Evolutionary conservation across 352 stramenopile species (phyloP), one percentile per base, ranked within the genome.

Genomic region (Phytophthora tentaculata): DNA sequence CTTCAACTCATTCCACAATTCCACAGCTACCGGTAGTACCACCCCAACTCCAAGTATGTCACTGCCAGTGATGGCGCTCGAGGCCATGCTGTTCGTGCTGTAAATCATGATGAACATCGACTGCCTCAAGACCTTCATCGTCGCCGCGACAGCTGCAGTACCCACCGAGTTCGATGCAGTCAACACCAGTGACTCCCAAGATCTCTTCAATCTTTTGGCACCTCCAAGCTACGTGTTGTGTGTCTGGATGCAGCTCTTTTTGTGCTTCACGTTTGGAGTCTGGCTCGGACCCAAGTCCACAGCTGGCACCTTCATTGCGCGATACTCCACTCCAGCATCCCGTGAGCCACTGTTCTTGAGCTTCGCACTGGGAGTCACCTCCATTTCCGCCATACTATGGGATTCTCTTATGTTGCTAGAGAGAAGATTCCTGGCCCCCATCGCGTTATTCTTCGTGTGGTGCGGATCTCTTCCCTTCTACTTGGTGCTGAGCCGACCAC

Each of bases 231-330:
- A 56, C 24, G 61, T 68, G 43, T 22, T 56, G 0, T 23, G 50
- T 29, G 52, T 67, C 4, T 45, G 6, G 51, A 19, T 56, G n/a
- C 22, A 29, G 4, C 23, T 68, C 22, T 51, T 28, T 0, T 19
- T 50, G 44, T 52, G 54, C 26, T 64, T 64, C 55, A 52, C 17
- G 9, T 47, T 64, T 19, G 28, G 17, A 17, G 23, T 68, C 6
- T 22, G 7, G 22, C 12, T 67, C 13, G 44, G 29, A 19, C 44
- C 45, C 19, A 54, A 59, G 24, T 48, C 61, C 7, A 59, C 71
- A 22, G 63, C 62, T 5, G 74, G 70, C 14, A 50, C 20, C 45
- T 70, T 82, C 49, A 64, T 76, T 16, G 55, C 63, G 17, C 63
- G 68, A n/a, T 69, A 77, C 61, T 73, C 74, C 50, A 54, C 57